phyloP scores from a whole-genome alignment of 192 early-diverging fungal genomes.

The Endogone sp. region DNA sequence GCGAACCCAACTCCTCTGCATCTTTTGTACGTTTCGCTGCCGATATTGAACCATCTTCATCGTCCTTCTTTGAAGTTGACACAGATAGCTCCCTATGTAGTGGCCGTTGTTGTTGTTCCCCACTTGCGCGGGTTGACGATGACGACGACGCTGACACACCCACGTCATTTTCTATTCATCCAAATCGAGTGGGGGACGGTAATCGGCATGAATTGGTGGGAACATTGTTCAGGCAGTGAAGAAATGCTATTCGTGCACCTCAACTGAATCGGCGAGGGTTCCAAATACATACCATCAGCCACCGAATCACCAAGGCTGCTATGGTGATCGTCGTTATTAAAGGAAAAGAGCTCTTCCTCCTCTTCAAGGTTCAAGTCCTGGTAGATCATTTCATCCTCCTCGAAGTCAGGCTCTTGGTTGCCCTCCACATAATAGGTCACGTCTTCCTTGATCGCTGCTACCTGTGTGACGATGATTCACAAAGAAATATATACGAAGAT shows the following conservation, averaged over 20 bases:
- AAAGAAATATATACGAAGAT: conserved; percentile 9
- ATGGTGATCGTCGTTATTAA: conserved; percentile 67
- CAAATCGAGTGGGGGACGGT: too few relatives aligned
- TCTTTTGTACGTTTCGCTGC: not conserved
- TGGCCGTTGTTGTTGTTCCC: not conserved
- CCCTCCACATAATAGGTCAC: conserved; percentile 89
- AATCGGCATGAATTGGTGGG: not conserved
- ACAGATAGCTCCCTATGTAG: not conserved
- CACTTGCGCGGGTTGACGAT: not conserved
- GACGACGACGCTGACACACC: not conserved
- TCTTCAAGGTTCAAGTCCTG: conserved; percentile 91
- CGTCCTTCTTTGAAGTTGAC: not conserved
- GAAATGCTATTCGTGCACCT: not conserved
- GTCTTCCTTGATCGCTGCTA: conserved; percentile 80
- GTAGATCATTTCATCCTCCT: conserved; percentile 92
- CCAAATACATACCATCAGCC: conserved; percentile 1
- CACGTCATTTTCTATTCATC: not conserved
- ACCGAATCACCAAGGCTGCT: not conserved
- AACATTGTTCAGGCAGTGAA: not conserved
- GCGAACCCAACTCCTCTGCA: not conserved
- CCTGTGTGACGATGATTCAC: conserved; percentile 33
- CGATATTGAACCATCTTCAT: not conserved
- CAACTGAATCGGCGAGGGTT: not conserved
- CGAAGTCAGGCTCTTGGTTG: conserved; percentile 90
- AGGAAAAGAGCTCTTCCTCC: conserved; percentile 76